Evolutionary conservation across 768 basidiomycete genomes (phyloP).

Genomic region (Russula abietina): DNA sequence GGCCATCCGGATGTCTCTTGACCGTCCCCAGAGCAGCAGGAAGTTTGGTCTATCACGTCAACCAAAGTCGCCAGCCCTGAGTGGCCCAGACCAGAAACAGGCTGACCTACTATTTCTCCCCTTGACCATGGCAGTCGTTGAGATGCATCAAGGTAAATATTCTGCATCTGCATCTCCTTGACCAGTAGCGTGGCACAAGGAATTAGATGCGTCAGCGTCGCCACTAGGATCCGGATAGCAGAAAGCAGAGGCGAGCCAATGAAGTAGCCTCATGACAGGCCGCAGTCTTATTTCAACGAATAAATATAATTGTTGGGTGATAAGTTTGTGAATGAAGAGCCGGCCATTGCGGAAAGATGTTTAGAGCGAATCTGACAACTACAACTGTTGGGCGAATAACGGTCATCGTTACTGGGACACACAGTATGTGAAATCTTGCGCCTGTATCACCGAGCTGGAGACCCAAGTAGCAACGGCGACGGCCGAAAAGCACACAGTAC

Average conservation of each 20-base stretch:
- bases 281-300: neutral
- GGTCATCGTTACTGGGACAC: neutral
- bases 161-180: no score
- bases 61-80: neutral
- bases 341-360: neutral
- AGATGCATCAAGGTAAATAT: no score
- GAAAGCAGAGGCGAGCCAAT: neutral
- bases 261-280: neutral
- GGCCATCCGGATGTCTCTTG: neutral
- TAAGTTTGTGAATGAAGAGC: neutral
- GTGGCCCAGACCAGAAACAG: neutral
- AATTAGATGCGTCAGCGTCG: neutral
- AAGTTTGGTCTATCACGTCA: neutral
- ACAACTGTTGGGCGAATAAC: neutral
- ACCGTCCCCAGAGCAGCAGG: neutral
- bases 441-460: neutral
- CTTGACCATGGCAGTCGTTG: neutral
- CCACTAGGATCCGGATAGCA: neutral
- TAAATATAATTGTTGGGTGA: neutral
- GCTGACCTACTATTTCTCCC: neutral
- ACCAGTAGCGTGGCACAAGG: neutral
- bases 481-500: neutral
- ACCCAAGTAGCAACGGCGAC: slow-evolving; percentile 14
- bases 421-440: neutral
- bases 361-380: neutral